phyloP scores from a whole-genome alignment of 164 flowering plant genomes.

The Warburgia ugandensis region DNA sequence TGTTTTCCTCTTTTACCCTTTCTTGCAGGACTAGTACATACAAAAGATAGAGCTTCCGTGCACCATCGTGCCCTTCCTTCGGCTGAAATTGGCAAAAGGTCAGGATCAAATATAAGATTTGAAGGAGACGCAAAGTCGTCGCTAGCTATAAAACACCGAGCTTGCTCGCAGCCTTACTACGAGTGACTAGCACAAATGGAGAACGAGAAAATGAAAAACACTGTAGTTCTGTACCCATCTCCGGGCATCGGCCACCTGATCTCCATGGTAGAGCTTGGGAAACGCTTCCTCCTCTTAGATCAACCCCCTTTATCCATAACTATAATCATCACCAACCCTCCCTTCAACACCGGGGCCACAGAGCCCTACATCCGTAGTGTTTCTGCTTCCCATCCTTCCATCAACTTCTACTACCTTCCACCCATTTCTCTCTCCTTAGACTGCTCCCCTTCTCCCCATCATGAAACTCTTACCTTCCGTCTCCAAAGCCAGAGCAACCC shows the following conservation, averaged over 20 bases:
- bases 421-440: background rate
- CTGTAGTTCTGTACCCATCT: constrained; percentile 12
- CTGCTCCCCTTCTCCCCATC: constrained; percentile 9
- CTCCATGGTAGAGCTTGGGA: constrained; percentile 34
- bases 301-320: constrained; percentile 13
- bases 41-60: no score
- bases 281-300: constrained; percentile 11
- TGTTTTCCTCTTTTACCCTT: no score
- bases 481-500: constrained; percentile 25
- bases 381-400: constrained; percentile 15
- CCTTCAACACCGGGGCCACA: constrained; percentile 12
- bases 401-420: constrained; percentile 27
- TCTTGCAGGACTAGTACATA: no score
- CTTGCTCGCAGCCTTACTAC: no score
- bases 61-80: no score
- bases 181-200: no score
- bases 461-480: constrained; percentile 10
- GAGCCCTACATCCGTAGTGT: constrained; percentile 19
- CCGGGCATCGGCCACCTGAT: constrained; percentile 31
- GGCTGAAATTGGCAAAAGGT: no score
- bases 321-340: constrained; percentile 20
- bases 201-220: background rate
- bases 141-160: no score
- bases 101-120: no score
- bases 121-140: no score